Percentiles rank a stretch among this genome's conserved stretches.
These are phyloP conservation scores for Brassica napus DNA, from an alignment of 345 rosid genomes.

Conservation along the genomic window Da-Ae NC_063446.1:8265501-8266000, in stretches of 20 bases:
- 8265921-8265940: slow-evolving; percentile 82
- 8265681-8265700: not conserved
- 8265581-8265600: slow-evolving; percentile 81
- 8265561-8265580: slow-evolving; percentile 83
- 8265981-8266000: slow-evolving; percentile 81
- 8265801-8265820: too few species aligned
- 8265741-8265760: too few species aligned
- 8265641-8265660: slow-evolving; percentile 82
- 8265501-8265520: slow-evolving; percentile 47
- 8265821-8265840: too few species aligned
- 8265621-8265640: slow-evolving; percentile 84
- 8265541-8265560: slow-evolving; percentile 85
- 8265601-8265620: slow-evolving; percentile 81
- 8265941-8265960: slow-evolving; percentile 89
- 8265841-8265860: not conserved
- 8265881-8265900: slow-evolving; percentile 82
- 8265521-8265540: slow-evolving; percentile 79
- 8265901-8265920: slow-evolving; percentile 98
- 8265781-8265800: too few species aligned
- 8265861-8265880: too few species aligned
- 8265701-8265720: not conserved
- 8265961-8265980: slow-evolving; percentile 64
- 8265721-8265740: not conserved
- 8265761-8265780: too few species aligned
- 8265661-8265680: slow-evolving; percentile 58